Evolutionary conservation across 306 rosid species (phyloP), one percentile per base, ranked within the genome.

Genomic region (Lagenaria siceraria): DNA sequence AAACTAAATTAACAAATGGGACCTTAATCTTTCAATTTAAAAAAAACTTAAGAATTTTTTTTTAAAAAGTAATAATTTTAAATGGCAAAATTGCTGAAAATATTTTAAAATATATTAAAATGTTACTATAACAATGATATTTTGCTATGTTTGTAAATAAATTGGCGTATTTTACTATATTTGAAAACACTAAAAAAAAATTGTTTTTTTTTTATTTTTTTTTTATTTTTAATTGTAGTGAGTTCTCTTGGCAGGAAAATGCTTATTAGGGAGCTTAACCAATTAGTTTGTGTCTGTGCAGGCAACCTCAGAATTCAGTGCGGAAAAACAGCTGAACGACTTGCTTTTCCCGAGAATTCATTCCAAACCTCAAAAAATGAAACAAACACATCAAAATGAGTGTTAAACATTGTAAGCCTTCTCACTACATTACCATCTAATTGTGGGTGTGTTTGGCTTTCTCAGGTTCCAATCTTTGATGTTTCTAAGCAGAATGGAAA

Each of bases 231-330:
- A 65, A 38, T 11, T 25, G 21, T 9, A 6, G 55, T 18, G 55
- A 49, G 2, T 36, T 36, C 3, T 65, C 27, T 38, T n/a, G 1
- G 29, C 51, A 35, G 29, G 51, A 36, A 65, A 65, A n/a, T n/a
- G 73, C 18, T 29, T 21, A 43, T 22, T 43, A 43, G 55, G 0
- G 55, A 69, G 31, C 27, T 22, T 17, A 54, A 54, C 5, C 13
- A 22, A 24, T 22, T 54, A 54, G 31, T 69, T 27, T 62, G n/a
- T 71, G n/a, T 71, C 2, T 82, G 87, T 87, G 81, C 91, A 95
- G 99, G 99, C 92, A 21, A 87, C 85, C 1, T 95, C 99, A 0
- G 97, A 92, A 76, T 92, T 88, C 79, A 77, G 96, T 63, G 99
- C 99, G 0, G 97, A 95, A 88, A 89, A 92, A 78, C 96, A 88